Evolutionary conservation across 2,329 filamentous ascomycete species (phyloP).

Genomic region (Bipolaris oryzae): DNA sequence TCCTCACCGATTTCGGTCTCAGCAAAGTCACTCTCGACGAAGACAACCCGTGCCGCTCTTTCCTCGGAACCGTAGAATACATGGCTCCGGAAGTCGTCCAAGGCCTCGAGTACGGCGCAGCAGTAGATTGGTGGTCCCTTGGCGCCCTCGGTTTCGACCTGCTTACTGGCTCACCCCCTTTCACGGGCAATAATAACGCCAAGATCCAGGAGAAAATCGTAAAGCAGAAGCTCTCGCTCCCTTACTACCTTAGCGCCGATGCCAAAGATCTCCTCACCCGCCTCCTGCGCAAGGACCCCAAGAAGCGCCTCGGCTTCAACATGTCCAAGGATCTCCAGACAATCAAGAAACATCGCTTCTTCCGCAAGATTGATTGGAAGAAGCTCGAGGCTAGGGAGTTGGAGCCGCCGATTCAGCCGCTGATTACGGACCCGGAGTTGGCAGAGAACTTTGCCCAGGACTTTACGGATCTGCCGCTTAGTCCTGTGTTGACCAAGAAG

Average conservation of each 20-base stretch:
- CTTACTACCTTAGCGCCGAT: constrained; percentile 89
- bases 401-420: constrained; percentile 85
- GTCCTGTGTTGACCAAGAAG: constrained; percentile 62
- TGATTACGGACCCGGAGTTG: constrained; percentile 93
- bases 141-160: constrained; percentile 91
- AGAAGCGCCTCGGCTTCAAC: constrained; percentile 83
- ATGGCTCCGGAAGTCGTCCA: constrained; percentile 97
- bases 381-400: constrained; percentile 81
- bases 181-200: constrained; percentile 85
- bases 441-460: constrained; percentile 96
- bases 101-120: constrained; percentile 87
- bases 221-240: constrained; percentile 85
- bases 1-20: constrained; percentile 95
- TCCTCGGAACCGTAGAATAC: constrained; percentile 95
- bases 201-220: constrained; percentile 97
- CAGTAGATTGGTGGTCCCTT: constrained; percentile 98
- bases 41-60: constrained; percentile 77
- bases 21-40: constrained; percentile 89
- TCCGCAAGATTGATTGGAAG: constrained; percentile 95
- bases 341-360: constrained; percentile 94
- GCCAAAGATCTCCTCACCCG: constrained; percentile 93
- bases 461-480: constrained; percentile 85
- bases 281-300: constrained; percentile 87
- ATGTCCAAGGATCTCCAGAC: constrained; percentile 86
- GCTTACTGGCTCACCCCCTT: constrained; percentile 89